Conservation (phyloP, 495 filamentous ascomycete species). For the Xylaria bambusicola region DNA sequence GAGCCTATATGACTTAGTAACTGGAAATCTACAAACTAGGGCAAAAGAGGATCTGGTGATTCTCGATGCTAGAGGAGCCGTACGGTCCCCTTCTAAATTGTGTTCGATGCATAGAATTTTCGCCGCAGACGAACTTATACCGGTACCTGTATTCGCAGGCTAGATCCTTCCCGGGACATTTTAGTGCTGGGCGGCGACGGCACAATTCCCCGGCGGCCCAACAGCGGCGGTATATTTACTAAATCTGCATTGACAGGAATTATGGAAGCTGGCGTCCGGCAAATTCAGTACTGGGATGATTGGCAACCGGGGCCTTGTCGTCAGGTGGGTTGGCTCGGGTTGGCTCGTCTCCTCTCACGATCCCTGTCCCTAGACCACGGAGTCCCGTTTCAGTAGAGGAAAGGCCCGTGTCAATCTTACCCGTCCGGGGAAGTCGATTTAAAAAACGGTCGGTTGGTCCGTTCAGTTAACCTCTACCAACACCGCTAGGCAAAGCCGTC, state of each 20-base stretch:
- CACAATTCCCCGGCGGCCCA: conserved; percentile 3
- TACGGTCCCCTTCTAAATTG: too few relatives aligned
- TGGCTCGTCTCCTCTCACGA: neutral
- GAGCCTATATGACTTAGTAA: too few relatives aligned
- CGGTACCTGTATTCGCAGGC: neutral
- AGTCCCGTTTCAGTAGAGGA: neutral
- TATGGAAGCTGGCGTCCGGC: neutral
- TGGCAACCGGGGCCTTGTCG: neutral
- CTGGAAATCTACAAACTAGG: too few relatives aligned
- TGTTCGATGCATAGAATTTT: conserved; percentile 3
- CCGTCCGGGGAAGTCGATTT: conserved; percentile 9
- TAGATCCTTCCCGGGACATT: neutral
- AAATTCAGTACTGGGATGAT: neutral
- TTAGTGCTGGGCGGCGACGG: neutral
- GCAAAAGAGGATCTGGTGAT: neutral
- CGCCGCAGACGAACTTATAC: neutral
- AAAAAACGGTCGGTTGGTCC: conserved; percentile 12
- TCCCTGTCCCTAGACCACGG: neutral
- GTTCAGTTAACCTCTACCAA: neutral
- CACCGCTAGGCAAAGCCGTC: neutral
- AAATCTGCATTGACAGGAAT: conserved; percentile 1
- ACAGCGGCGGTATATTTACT: neutral
- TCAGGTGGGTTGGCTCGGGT: neutral
- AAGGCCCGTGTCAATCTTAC: conserved; percentile 7
- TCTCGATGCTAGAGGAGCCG: neutral